Evolutionary conservation across 495 filamentous ascomycete species (phyloP), one percentile per base, ranked within the genome.

Genomic region (Melanomma pulvis-pyrius): DNA sequence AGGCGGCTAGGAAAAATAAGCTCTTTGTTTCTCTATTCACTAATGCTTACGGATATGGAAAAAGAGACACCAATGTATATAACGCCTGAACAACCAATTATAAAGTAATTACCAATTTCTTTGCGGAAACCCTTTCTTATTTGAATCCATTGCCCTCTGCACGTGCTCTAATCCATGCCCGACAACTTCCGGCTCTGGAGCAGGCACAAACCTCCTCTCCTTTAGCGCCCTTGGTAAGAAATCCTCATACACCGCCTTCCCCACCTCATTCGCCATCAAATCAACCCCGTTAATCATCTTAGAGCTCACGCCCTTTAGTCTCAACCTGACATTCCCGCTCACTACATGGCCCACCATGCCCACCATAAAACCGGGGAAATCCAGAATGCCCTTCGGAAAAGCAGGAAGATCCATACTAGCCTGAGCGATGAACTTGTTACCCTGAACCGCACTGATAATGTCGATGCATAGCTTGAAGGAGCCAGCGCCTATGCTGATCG

Each of bases 201-300:
- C 41, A 9, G 72, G 67, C 3, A 69, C 46, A 15, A 74, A 67
- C 9, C 1, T 53, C 1, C 62, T 59, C 0, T 48, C 32, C 26
- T 60, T 68, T 5, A 75, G 60, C 11, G 74, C 72, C 15, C 53
- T 36, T 2, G 70, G 70, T n/a, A 75, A 48, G 59, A 70, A 75
- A 25, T 73, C 59, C 5, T 68, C 52, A 57, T 64, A 75, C 26
- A 75, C 63, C 25, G 73, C 68, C 29, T 67, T 65, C 11, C 73
- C 71, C 1, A 75, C 66, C 2, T 75, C 71, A 55, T 67, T 69
- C n/a, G 46, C 41, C 58, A 71, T 64, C 49, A 73, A 68, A 11
- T 36, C 44, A 30, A 4, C 44, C 11, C 30, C 47, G 8, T 46
- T 49, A 29, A 68, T 52, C 36, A 56, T 32, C 50, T 68, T 68